phyloP scores from a whole-genome alignment of 352 stramenopile species.

The Phytophthora tubulina region DNA sequence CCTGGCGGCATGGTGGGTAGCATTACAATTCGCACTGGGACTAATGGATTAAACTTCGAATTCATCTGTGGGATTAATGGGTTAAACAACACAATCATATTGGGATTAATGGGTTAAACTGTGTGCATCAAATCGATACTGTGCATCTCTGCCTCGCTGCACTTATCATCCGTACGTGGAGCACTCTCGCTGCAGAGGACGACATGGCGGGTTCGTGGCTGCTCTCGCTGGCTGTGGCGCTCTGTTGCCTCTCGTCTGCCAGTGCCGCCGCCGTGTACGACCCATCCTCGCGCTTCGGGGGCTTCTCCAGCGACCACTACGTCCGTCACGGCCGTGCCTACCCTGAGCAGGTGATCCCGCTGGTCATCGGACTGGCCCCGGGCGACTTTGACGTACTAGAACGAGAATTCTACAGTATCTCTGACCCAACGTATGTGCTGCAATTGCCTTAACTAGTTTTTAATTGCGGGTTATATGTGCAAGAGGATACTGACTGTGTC shows the following conservation, averaged over 20 bases:
- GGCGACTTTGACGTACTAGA: slow-evolving; percentile 65
- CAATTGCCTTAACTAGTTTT: slow-evolving; percentile 1
- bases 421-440: slow-evolving; percentile 62
- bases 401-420: slow-evolving; percentile 59
- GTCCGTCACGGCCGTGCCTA: slow-evolving; percentile 36
- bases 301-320: slow-evolving; percentile 53
- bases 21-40: no score
- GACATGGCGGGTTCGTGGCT: slow-evolving; percentile 32
- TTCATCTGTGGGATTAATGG: no score
- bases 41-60: no score
- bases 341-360: slow-evolving; percentile 53
- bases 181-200: slow-evolving; percentile 6
- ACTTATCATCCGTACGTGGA: slow-evolving; percentile 11
- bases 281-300: slow-evolving; percentile 26
- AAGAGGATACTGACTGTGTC: background rate
- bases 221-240: slow-evolving; percentile 20
- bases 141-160: slow-evolving; percentile 12
- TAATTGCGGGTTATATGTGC: background rate
- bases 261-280: background rate
- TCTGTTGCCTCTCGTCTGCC: slow-evolving; percentile 10
- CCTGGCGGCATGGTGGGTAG: no score
- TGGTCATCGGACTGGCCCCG: slow-evolving; percentile 63
- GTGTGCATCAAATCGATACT: slow-evolving; percentile 16
- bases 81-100: no score
- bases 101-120: slow-evolving; percentile 9